Conservation (phyloP, 139 green algal species). For the Penium margaritaceum region DNA sequence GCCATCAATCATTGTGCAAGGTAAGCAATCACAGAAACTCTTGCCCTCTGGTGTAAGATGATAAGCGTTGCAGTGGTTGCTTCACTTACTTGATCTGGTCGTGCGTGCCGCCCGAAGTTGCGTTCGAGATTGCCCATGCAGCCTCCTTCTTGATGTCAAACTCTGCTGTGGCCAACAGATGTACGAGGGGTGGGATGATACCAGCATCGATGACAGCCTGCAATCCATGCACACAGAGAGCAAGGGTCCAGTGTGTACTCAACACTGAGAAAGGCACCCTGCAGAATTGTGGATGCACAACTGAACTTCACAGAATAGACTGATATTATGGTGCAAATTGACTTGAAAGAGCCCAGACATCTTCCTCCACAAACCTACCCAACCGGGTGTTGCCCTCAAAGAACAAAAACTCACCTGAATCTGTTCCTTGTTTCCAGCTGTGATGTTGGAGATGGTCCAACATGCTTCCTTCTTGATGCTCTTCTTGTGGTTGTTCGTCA, state of each 20-base stretch:
- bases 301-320: background rate
- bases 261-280: background rate
- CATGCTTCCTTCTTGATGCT: constrained; percentile 99
- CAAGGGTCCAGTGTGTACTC: background rate
- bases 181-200: constrained; percentile 82
- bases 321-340: background rate
- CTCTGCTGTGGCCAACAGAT: constrained; percentile 80
- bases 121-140: constrained; percentile 97
- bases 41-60: background rate
- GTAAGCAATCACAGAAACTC: background rate
- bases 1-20: too few relatives aligned
- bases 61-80: background rate
- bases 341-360: background rate
- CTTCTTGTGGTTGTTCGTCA: constrained; percentile 93
- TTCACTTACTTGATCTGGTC: constrained; percentile 58
- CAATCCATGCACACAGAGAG: background rate
- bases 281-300: background rate
- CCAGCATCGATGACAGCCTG: constrained; percentile 75
- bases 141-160: constrained; percentile 99
- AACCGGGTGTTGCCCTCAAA: background rate
- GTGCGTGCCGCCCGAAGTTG: constrained; percentile 80
- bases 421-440: constrained; percentile 94
- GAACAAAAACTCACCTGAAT: constrained; percentile 66
- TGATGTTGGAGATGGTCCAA: constrained; percentile 99
- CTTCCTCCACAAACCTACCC: too few relatives aligned